Conservation (phyloP, 2,329 filamentous ascomycete genomes). For the Trichoderma atrobrunneum region DNA sequence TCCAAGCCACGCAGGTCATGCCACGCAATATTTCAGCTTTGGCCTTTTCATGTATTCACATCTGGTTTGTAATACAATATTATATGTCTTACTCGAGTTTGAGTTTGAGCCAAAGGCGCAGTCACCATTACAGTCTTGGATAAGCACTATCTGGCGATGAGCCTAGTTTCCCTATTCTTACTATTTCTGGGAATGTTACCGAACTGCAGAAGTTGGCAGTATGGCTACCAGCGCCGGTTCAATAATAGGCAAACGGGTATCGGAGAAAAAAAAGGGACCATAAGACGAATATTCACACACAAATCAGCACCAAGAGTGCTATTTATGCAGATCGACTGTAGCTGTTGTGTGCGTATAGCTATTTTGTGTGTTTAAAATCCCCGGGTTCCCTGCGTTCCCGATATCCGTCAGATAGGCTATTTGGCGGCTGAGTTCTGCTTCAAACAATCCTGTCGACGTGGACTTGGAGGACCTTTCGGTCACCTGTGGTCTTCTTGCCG, state of each 20-base stretch:
- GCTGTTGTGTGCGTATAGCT: no score
- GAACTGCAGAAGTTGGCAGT: neutral
- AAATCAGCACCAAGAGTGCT: no score
- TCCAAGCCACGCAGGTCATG: neutral
- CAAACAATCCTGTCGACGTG: no score
- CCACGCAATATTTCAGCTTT: neutral
- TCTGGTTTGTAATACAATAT: neutral
- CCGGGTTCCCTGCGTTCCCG: no score
- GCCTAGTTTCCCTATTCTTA: neutral
- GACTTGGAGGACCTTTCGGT: no score
- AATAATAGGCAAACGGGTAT: neutral
- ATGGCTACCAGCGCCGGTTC: neutral
- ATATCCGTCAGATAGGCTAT: no score
- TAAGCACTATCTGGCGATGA: neutral
- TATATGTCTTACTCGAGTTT: neutral
- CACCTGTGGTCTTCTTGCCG: no score
- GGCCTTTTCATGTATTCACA: neutral
- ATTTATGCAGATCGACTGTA: no score
- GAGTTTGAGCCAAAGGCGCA: neutral
- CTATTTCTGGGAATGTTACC: neutral
- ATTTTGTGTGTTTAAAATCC: no score
- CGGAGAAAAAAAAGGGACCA: no score
- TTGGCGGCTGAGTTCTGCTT: no score
- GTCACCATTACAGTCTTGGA: neutral
- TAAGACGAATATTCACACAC: no score